phyloP scores from a whole-genome alignment of 164 flowering plant genomes.

The Magnolia kwangsiensis region DNA sequence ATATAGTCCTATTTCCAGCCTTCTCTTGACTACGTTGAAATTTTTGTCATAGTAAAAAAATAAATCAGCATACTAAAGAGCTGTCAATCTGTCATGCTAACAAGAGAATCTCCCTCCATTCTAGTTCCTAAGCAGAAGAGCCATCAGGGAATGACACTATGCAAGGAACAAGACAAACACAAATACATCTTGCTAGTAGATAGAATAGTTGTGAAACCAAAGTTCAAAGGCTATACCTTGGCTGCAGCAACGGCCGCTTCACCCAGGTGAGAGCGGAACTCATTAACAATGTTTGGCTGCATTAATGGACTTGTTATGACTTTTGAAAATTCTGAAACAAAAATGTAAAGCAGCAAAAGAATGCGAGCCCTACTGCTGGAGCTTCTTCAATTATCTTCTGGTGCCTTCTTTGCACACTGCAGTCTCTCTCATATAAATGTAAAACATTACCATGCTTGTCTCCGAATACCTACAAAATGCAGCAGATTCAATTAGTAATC shows the following conservation, averaged over 20 bases:
- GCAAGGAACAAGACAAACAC: background rate
- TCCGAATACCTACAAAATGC: conserved; percentile 65
- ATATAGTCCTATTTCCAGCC: no score
- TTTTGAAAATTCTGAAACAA: conserved; percentile 11
- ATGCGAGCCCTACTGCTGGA: conserved; percentile 74
- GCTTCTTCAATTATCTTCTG: conserved; percentile 99
- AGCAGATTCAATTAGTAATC: background rate
- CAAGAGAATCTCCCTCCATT: background rate
- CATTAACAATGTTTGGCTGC: conserved; percentile 80
- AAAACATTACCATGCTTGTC: conserved; percentile 86
- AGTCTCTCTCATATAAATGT: conserved; percentile 89
- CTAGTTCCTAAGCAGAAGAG: background rate
- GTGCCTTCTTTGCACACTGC: conserved; percentile 99
- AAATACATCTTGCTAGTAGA: background rate
- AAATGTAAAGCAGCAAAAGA: conserved; percentile 15
- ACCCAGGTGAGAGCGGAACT: conserved; percentile 82
- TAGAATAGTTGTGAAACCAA: background rate
- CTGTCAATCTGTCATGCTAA: background rate
- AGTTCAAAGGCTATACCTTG: conserved; percentile 48
- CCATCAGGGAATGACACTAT: background rate
- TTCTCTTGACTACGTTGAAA: no score
- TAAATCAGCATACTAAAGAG: no score
- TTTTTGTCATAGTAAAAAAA: no score
- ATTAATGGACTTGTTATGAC: conserved; percentile 24
- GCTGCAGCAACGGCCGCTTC: conserved; percentile 98